Percentiles rank a stretch among this genome's conserved stretches.
Evolutionary conservation across 1,284 basidiomycete species (phyloP).

Genomic region (Fistulinella cinereoalba): DNA sequence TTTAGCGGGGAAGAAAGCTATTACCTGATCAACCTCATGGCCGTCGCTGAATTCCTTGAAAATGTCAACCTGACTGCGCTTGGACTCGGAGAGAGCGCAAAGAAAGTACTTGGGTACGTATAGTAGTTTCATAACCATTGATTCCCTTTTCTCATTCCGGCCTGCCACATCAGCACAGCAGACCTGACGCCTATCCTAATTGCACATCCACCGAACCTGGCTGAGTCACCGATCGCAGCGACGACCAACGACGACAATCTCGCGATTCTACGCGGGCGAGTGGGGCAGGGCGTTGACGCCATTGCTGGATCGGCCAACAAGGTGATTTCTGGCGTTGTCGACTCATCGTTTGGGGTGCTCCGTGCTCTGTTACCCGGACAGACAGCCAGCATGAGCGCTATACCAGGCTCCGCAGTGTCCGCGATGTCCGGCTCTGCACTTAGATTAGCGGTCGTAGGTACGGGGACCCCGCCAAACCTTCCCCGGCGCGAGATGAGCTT

Average conservation of each 20-base stretch:
- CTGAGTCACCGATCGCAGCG: constrained; percentile 20
- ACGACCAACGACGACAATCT: no score
- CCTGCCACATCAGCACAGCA: constrained; percentile 56
- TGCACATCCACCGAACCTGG: constrained; percentile 10
- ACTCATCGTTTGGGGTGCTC: constrained; percentile 77
- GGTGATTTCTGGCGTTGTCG: no score
- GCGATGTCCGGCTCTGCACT: no score
- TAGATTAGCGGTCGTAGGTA: no score
- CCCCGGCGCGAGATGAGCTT: constrained; percentile 73
- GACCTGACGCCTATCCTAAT: constrained; percentile 78
- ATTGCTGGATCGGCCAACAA: no score
- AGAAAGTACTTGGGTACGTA: constrained; percentile 33
- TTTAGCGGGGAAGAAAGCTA: constrained; percentile 82
- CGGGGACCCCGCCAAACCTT: no score
- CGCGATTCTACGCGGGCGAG: constrained; percentile 64
- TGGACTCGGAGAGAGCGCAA: constrained; percentile 68
- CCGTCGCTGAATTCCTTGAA: constrained; percentile 91
- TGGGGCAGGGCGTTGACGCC: constrained; percentile 81
- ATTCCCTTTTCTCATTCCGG: no score
- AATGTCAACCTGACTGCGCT: constrained; percentile 84
- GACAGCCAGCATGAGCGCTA: no score
- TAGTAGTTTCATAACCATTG: no score
- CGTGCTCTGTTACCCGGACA: constrained; percentile 59
- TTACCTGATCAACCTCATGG: constrained; percentile 90
- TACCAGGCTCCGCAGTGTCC: no score